Evolutionary conservation across 768 basidiomycete genomes (phyloP).

Genomic region (Leucocoprinus sp.): DNA sequence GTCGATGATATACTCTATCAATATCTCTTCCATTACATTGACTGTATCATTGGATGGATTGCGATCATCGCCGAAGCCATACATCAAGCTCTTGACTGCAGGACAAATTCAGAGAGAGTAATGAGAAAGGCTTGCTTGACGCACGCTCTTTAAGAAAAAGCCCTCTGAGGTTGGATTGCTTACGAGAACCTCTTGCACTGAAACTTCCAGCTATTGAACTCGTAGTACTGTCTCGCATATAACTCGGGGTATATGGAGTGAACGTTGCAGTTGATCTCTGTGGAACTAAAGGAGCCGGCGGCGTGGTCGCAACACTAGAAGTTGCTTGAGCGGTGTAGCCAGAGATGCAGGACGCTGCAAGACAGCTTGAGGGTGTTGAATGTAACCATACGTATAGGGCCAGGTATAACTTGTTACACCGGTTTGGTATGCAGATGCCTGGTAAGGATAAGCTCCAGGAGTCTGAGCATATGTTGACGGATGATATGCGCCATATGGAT

Average conservation of each 20-base stretch:
- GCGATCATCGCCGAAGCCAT: constrained; percentile 88
- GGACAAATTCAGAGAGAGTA: constrained; percentile 11
- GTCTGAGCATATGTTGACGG: constrained; percentile 39
- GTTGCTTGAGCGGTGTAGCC: constrained; percentile 18
- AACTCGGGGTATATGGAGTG: constrained; percentile 48
- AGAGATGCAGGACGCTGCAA: constrained; percentile 6
- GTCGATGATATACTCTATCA: constrained; percentile 86
- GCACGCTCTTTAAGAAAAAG: constrained; percentile 75
- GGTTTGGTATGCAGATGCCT: constrained; percentile 45
- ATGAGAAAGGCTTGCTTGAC: constrained; percentile 19
- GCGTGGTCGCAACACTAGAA: constrained; percentile 13
- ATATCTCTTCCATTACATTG: constrained; percentile 88
- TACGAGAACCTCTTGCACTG: constrained; percentile 43
- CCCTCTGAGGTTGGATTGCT: constrained; percentile 64
- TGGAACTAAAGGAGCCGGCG: constrained; percentile 20
- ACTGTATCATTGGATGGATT: constrained; percentile 85
- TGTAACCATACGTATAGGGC: constrained; percentile 64
- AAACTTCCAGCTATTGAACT: constrained; percentile 30
- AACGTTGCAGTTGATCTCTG: constrained; percentile 41
- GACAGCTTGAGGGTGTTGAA: constrained; percentile 25
- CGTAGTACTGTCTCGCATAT: constrained; percentile 39
- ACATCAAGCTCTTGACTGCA: constrained; percentile 79
- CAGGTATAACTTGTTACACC: constrained; percentile 68
- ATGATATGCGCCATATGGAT: constrained; percentile 59
- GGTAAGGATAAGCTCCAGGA: constrained; percentile 44